Evolutionary conservation across 148 eudicot genomes (phyloP).

Genomic region (Arbutus unedo): DNA sequence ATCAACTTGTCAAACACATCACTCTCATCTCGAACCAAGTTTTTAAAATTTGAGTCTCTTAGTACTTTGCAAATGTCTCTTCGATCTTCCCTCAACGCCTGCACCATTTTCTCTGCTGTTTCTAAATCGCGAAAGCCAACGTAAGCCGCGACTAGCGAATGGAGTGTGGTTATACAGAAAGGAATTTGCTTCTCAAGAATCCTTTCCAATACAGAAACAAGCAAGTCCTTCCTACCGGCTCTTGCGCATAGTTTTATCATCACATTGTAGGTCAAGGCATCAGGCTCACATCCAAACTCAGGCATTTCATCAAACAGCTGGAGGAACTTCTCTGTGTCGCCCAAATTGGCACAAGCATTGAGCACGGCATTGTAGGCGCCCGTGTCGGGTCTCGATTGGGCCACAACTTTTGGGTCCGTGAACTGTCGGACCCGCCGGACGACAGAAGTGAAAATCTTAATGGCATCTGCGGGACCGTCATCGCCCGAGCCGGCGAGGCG

Average conservation of each 20-base stretch:
- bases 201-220: conserved; percentile 65
- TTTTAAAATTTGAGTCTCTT: conserved; percentile 34
- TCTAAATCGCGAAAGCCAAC: conserved; percentile 83
- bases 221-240: conserved; percentile 70
- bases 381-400: conserved; percentile 65
- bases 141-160: conserved; percentile 92
- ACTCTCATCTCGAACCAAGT: conserved; percentile 7
- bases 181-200: conserved; percentile 53
- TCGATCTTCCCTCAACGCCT: conserved; percentile 87
- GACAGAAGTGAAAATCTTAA: conserved; percentile 45
- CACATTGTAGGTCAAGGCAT: conserved; percentile 82
- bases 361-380: conserved; percentile 80
- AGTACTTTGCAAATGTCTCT: conserved; percentile 64
- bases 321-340: conserved; percentile 50
- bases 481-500: conserved; percentile 60
- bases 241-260: conserved; percentile 81
- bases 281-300: conserved; percentile 56
- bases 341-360: conserved; percentile 85
- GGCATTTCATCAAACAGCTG: conserved; percentile 79
- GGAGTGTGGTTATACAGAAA: conserved; percentile 75
- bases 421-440: conserved; percentile 42
- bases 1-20: conserved; percentile 56
- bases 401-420: conserved; percentile 31
- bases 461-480: conserved; percentile 66
- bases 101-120: conserved; percentile 70